These are phyloP conservation scores for Psilocybe azurescens DNA, from an alignment of 768 basidiomycete genomes.

Conservation along the genomic window DNA sequence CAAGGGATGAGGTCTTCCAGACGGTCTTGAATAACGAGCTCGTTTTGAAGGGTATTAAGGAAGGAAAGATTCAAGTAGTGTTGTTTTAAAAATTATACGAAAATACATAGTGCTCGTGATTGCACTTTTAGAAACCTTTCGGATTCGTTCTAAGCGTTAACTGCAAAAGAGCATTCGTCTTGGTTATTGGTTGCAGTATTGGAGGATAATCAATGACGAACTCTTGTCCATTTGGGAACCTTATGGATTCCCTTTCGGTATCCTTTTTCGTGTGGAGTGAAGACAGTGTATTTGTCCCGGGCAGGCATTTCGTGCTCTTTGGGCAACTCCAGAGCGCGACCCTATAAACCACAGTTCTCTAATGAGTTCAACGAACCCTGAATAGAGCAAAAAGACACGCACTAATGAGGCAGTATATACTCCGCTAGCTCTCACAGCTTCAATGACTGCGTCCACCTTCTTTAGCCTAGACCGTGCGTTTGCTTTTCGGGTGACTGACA, in stretches of 20 bases:
- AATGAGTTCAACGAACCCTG: neutral
- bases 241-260: constrained; percentile 97
- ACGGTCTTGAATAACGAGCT: constrained; percentile 67
- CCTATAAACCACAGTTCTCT: constrained; percentile 42
- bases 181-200: neutral
- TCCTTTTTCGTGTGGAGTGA: constrained; percentile 67
- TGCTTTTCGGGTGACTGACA: constrained; percentile 91
- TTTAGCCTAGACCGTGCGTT: constrained; percentile 89
- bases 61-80: constrained; percentile 81
- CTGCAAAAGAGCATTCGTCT: constrained; percentile 42
- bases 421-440: constrained; percentile 83
- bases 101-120: constrained; percentile 21
- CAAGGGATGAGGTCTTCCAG: constrained; percentile 80
- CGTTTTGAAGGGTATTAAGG: constrained; percentile 65
- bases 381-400: constrained; percentile 32
- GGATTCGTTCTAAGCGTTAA: constrained; percentile 88
- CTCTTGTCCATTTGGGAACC: constrained; percentile 96
- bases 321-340: constrained; percentile 79
- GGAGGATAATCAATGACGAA: constrained; percentile 40
- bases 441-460: constrained; percentile 93
- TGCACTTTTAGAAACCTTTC: constrained; percentile 75
- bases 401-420: constrained; percentile 80
- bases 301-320: constrained; percentile 94
- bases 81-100: constrained; percentile 58
- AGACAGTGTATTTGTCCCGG: constrained; percentile 95